Percentiles rank a stretch among this genome's conserved stretches.
These are phyloP conservation scores for Fusarium hainanense DNA, from an alignment of 2,329 filamentous ascomycete genomes.

Conservation along the genomic window DNA sequence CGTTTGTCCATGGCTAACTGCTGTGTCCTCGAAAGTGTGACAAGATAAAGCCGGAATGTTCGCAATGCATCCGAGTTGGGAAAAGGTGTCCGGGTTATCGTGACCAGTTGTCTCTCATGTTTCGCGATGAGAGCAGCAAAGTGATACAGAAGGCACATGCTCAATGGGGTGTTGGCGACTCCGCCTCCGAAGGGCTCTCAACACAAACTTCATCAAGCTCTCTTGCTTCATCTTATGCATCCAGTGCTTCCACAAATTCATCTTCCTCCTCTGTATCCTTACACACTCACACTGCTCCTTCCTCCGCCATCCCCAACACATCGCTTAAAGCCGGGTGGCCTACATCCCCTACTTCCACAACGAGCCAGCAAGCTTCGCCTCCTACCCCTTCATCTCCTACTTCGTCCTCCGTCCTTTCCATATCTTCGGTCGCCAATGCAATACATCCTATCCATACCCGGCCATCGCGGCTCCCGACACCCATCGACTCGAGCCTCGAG, in stretches of 20 bases:
- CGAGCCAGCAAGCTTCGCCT: slow-evolving; percentile 26
- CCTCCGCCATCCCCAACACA: slow-evolving; percentile 33
- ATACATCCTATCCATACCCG: not conserved
- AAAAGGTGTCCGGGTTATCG: slow-evolving; percentile 73
- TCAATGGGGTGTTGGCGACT: slow-evolving; percentile 56
- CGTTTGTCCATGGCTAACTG: slow-evolving; percentile 20
- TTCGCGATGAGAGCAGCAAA: slow-evolving; percentile 73
- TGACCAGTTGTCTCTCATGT: slow-evolving; percentile 72
- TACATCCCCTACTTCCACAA: slow-evolving; percentile 31
- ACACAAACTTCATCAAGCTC: slow-evolving; percentile 43
- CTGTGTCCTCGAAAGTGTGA: slow-evolving; percentile 62
- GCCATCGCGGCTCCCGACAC: slow-evolving; percentile 39
- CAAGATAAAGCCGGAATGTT: slow-evolving; percentile 68
- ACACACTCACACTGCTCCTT: slow-evolving; percentile 19
- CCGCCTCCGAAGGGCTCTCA: slow-evolving; percentile 25
- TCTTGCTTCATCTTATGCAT: slow-evolving; percentile 34
- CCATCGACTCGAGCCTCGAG: slow-evolving; percentile 56
- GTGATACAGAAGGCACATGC: slow-evolving; percentile 69
- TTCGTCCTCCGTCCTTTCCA: slow-evolving; percentile 19
- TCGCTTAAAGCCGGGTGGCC: slow-evolving; percentile 35
- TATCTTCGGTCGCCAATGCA: slow-evolving; percentile 2
- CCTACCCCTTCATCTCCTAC: slow-evolving; percentile 36
- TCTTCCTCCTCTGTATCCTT: slow-evolving; percentile 24
- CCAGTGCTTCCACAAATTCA: slow-evolving; percentile 32
- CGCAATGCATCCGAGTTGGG: slow-evolving; percentile 69